phyloP scores from a whole-genome alignment of 768 basidiomycete species.

The Gelatoporia subvermispora region DNA sequence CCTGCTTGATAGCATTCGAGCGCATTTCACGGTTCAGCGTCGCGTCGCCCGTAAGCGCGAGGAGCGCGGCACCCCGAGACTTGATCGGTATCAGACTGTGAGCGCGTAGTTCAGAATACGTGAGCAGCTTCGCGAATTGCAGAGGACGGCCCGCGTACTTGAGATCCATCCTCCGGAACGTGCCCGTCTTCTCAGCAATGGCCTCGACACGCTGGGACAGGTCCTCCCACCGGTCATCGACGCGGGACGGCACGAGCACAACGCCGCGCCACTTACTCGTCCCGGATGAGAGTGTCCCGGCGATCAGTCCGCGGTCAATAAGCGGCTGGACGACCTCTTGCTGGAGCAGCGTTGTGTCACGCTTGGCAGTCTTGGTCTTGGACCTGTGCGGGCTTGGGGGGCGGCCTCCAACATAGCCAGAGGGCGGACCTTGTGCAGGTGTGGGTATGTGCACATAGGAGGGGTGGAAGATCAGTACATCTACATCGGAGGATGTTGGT shows the following conservation, averaged over 20 bases:
- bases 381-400: conserved; percentile 8
- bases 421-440: conserved; percentile 15
- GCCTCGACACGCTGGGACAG: conserved; percentile 20
- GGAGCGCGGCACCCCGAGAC: conserved; percentile 46
- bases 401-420: neutral
- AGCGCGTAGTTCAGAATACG: neutral
- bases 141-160: conserved; percentile 11
- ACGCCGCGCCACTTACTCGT: conserved; percentile 48
- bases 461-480: conserved; percentile 43
- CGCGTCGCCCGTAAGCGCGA: conserved; percentile 52
- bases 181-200: conserved; percentile 20
- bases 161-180: conserved; percentile 19
- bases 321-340: conserved; percentile 39
- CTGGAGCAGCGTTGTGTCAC: conserved; percentile 25
- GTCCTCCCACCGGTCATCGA: conserved; percentile 23
- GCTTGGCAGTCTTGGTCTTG: conserved; percentile 11
- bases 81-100: conserved; percentile 41
- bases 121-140: neutral
- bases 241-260: conserved; percentile 39
- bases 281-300: conserved; percentile 28
- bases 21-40: conserved; percentile 41
- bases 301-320: conserved; percentile 40
- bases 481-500: conserved; percentile 30
- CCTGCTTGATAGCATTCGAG: conserved; percentile 37
- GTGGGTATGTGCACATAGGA: conserved; percentile 39